These are phyloP conservation scores for Leucoagaricus sp. DNA, from an alignment of 1,284 basidiomycete species.

Conservation along the genomic window DNA sequence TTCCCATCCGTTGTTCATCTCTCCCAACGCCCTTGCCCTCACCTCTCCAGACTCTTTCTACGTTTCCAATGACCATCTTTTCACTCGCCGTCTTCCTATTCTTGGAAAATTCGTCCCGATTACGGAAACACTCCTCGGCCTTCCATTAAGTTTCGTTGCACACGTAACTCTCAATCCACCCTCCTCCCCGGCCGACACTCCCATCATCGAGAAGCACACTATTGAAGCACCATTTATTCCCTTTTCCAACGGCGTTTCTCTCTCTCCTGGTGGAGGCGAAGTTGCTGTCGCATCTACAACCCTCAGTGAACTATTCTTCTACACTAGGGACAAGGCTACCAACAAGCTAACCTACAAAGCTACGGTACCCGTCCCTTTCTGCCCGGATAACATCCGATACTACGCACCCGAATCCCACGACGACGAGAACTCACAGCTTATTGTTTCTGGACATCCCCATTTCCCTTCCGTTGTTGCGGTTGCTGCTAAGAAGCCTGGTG, in stretches of 20 bases:
- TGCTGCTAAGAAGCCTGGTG: constrained; percentile 41
- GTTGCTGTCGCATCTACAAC: constrained; percentile 61
- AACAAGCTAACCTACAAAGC: constrained; percentile 39
- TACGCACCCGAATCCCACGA: constrained; percentile 31
- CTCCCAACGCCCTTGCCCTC: constrained; percentile 66
- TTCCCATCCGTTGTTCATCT: constrained; percentile 51
- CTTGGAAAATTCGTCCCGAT: constrained; percentile 52
- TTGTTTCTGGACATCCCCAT: constrained; percentile 67
- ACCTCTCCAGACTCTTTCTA: constrained; percentile 65
- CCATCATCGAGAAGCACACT: constrained; percentile 34
- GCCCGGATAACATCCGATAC: constrained; percentile 60
- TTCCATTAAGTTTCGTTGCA: constrained; percentile 60
- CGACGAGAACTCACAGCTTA: constrained; percentile 35
- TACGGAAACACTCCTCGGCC: constrained; percentile 53
- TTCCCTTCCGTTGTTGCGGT: constrained; percentile 51
- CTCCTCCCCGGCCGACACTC: constrained; percentile 18
- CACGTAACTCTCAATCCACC: constrained; percentile 48
- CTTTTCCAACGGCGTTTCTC: constrained; percentile 68
- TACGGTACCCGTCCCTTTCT: constrained; percentile 55
- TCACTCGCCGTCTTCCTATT: constrained; percentile 61
- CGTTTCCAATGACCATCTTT: constrained; percentile 67
- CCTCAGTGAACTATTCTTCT: constrained; percentile 49
- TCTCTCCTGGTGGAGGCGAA: constrained; percentile 49
- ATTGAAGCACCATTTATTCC: constrained; percentile 50
- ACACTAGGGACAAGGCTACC: constrained; percentile 42